These are phyloP conservation scores for Epichloe sp. DNA, from an alignment of 2,329 filamentous ascomycete species.

Conservation along the genomic window DNA sequence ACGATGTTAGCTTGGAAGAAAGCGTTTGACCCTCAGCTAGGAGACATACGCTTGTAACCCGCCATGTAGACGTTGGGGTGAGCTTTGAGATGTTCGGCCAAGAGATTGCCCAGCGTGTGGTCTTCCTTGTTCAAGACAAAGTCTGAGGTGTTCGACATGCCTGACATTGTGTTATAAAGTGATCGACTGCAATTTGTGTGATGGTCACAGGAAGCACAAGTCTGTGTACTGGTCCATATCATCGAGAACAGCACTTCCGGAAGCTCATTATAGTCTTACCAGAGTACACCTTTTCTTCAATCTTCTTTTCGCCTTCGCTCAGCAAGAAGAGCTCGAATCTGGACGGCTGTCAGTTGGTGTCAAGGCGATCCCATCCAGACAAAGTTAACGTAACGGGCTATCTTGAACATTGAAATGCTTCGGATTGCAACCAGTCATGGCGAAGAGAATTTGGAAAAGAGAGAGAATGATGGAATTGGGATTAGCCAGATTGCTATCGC, in stretches of 20 bases:
- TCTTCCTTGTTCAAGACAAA: slow-evolving; percentile 96
- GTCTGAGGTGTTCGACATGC: slow-evolving; percentile 86
- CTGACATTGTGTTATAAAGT: slow-evolving; percentile 18
- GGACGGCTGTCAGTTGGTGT: slow-evolving; percentile 10
- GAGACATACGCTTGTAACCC: slow-evolving; percentile 66
- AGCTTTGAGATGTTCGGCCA: slow-evolving; percentile 74
- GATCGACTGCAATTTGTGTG: not conserved
- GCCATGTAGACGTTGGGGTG: slow-evolving; percentile 77
- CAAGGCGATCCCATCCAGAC: not conserved
- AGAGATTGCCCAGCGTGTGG: slow-evolving; percentile 84
- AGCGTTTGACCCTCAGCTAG: slow-evolving; percentile 16
- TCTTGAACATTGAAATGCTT: slow-evolving; percentile 27
- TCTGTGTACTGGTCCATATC: too few species aligned
- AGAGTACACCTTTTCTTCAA: slow-evolving; percentile 76
- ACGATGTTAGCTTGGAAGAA: slow-evolving; percentile 4
- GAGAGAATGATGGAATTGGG: not conserved
- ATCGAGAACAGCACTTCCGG: too few species aligned
- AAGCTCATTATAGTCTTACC: slow-evolving; percentile 40
- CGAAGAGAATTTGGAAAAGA: not conserved
- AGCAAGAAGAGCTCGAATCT: slow-evolving; percentile 94
- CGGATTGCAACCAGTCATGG: slow-evolving; percentile 24
- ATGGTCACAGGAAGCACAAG: too few species aligned
- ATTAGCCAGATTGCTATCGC: not conserved
- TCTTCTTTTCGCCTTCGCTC: slow-evolving; percentile 80
- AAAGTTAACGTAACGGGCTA: slow-evolving; percentile 18